Evolutionary conservation across 208 protist species (phyloP), one percentile per base, ranked within the genome.

Genomic region (Leishmania guyanensis): DNA sequence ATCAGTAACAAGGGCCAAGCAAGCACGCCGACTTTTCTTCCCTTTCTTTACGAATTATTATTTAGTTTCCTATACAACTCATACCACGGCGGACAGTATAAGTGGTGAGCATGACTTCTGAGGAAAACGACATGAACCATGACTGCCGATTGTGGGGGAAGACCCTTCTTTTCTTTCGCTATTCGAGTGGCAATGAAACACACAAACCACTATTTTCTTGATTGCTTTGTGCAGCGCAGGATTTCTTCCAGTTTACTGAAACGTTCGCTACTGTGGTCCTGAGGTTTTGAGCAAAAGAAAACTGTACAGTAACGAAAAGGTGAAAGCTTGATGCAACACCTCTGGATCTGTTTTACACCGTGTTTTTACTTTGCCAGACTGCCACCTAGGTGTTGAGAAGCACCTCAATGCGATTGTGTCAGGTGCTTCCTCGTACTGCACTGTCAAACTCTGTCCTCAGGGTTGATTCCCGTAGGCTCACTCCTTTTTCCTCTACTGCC

Each of bases 401-500:
- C 39, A 71, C 66, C 39, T 71, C 66, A 50, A 22, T 43, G 16
- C 29, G 16, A 22, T 50, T 71, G 66, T 29, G 66, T 43, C 5
- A 71, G 66, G 20, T 12, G 36, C 66, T 71, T 71, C 66, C 39
- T 46, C 8, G n/a, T 71, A 3, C 66, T 3, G 66, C 39, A 71
- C 36, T 12, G 39, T 36, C 14, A 75, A 75, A 4, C 33, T 26
- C 12, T 58, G 39, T 22, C 50, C 48, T 43, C 70, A 56, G 22
- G 70, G 22, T 22, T 75, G 43, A 29, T 56, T 75, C 46, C 46
- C 22, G 48, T 29, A n/a, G 33, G 22, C 16, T 56, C 14, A 14
- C 36, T 64, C 74, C 43, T 66, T 26, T 77, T 62, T 78, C 54
- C 56, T 53, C 20, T 4, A n/a, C 74, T n/a, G 29, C 36, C 46